Conservation (phyloP, 2,329 filamentous ascomycete genomes). For the Calcarisporium arbuscula region DNA sequence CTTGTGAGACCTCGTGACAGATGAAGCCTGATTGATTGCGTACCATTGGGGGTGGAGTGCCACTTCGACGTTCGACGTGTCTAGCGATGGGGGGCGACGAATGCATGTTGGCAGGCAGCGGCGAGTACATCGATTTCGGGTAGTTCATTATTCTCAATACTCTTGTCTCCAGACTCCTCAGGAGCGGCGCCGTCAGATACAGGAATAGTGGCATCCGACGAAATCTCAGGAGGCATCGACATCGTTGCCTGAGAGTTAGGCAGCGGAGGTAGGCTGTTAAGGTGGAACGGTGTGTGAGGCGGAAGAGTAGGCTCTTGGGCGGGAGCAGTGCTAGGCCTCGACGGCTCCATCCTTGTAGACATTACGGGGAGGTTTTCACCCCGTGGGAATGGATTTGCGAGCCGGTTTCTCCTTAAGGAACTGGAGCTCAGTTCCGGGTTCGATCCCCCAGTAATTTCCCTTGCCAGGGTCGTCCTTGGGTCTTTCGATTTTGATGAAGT, state of each 20-base stretch:
- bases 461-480: slow-evolving; percentile 97
- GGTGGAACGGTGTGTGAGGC: slow-evolving; percentile 32
- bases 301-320: slow-evolving; percentile 43
- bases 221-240: slow-evolving; percentile 50
- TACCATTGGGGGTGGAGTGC: slow-evolving; percentile 68
- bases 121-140: slow-evolving; percentile 59
- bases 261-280: slow-evolving; percentile 30
- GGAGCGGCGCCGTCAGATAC: slow-evolving; percentile 58
- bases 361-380: slow-evolving; percentile 54
- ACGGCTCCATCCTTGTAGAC: slow-evolving; percentile 48
- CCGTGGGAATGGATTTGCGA: slow-evolving; percentile 50
- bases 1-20: slow-evolving; percentile 62
- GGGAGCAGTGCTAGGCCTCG: slow-evolving; percentile 31
- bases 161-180: slow-evolving; percentile 43
- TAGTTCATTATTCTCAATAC: slow-evolving; percentile 29
- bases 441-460: slow-evolving; percentile 94
- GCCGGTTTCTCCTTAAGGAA: slow-evolving; percentile 83
- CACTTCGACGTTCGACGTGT: slow-evolving; percentile 52
- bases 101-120: slow-evolving; percentile 64
- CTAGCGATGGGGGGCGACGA: slow-evolving; percentile 83
- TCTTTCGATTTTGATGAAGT: slow-evolving; percentile 89
- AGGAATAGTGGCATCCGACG: slow-evolving; percentile 72
- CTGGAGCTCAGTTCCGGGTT: slow-evolving; percentile 78
- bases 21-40: slow-evolving; percentile 54
- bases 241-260: slow-evolving; percentile 30